Percentiles rank a stretch among this genome's conserved stretches.
Evolutionary conservation across 257 asterid species (phyloP).

Genomic region (Nicotiana otophora): DNA sequence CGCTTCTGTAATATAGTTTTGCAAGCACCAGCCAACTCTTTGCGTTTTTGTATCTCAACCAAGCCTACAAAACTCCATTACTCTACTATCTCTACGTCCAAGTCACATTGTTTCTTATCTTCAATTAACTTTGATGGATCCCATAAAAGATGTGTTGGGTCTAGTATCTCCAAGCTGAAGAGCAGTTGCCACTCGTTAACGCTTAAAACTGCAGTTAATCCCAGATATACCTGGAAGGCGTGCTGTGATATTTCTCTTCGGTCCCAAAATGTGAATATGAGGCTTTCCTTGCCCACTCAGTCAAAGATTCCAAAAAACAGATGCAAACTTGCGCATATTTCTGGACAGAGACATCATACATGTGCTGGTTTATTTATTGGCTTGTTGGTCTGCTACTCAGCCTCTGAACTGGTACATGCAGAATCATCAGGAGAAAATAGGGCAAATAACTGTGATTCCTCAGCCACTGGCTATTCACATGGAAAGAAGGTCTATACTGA

Average conservation of each 20-base stretch:
- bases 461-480: slow-evolving; percentile 32
- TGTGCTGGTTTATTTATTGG: slow-evolving; percentile 49
- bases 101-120: slow-evolving; percentile 24
- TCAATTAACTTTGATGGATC: slow-evolving; percentile 31
- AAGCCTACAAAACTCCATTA: slow-evolving; percentile 24
- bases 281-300: slow-evolving; percentile 39
- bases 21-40: slow-evolving; percentile 29
- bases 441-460: slow-evolving; percentile 22
- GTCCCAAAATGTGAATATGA: slow-evolving; percentile 32
- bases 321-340: slow-evolving; percentile 28
- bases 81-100: slow-evolving; percentile 16
- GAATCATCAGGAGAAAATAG: slow-evolving; percentile 39
- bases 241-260: slow-evolving; percentile 31
- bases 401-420: slow-evolving; percentile 52
- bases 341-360: slow-evolving; percentile 33
- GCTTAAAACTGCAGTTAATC: slow-evolving; percentile 30
- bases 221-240: slow-evolving; percentile 22
- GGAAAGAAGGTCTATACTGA: slow-evolving; percentile 60
- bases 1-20: slow-evolving; percentile 32
- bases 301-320: slow-evolving; percentile 25
- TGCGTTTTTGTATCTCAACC: slow-evolving; percentile 25
- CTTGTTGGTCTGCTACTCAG: slow-evolving; percentile 56
- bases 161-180: slow-evolving; percentile 22
- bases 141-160: slow-evolving; percentile 23
- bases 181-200: slow-evolving; percentile 31